Evolutionary conservation across 2,329 filamentous ascomycete genomes (phyloP).

Genomic region (Trichoderma asperellum): DNA sequence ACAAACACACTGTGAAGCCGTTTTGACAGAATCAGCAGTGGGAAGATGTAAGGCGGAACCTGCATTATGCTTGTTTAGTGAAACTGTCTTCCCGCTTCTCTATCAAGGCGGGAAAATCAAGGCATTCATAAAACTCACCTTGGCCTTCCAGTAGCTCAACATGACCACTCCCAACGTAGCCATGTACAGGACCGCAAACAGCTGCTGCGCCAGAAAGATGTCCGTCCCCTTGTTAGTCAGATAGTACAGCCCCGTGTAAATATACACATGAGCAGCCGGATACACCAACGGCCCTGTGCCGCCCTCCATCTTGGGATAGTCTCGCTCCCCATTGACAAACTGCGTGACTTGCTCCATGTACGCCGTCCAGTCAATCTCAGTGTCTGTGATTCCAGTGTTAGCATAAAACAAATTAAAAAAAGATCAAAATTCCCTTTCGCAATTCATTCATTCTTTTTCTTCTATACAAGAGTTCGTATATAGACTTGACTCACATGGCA

Average conservation of each 20-base stretch:
- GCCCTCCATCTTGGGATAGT: constrained; percentile 85
- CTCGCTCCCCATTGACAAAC: constrained; percentile 80
- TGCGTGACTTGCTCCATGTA: constrained; percentile 94
- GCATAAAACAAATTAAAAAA: background rate
- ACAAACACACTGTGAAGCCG: constrained; percentile 92
- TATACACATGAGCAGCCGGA: constrained; percentile 90
- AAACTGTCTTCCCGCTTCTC: background rate
- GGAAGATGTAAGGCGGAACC: constrained; percentile 85
- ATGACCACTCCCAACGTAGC: constrained; percentile 75
- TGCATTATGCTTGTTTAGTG: constrained; percentile 39
- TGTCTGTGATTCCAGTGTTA: constrained; percentile 60
- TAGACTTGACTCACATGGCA: constrained; percentile 69
- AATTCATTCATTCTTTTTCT: background rate
- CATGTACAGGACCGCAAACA: constrained; percentile 83
- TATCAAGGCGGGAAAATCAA: background rate
- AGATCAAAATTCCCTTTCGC: background rate
- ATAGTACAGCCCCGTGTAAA: constrained; percentile 78
- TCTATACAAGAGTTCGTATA: background rate
- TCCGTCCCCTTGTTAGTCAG: constrained; percentile 76
- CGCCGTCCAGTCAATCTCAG: constrained; percentile 95
- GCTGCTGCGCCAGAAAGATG: constrained; percentile 77
- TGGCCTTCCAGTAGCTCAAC: constrained; percentile 76
- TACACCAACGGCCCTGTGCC: constrained; percentile 94
- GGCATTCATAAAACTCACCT: constrained; percentile 50
- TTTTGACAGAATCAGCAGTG: constrained; percentile 85